Conservation (phyloP, 768 basidiomycete species). For the Vararia minispora region DNA sequence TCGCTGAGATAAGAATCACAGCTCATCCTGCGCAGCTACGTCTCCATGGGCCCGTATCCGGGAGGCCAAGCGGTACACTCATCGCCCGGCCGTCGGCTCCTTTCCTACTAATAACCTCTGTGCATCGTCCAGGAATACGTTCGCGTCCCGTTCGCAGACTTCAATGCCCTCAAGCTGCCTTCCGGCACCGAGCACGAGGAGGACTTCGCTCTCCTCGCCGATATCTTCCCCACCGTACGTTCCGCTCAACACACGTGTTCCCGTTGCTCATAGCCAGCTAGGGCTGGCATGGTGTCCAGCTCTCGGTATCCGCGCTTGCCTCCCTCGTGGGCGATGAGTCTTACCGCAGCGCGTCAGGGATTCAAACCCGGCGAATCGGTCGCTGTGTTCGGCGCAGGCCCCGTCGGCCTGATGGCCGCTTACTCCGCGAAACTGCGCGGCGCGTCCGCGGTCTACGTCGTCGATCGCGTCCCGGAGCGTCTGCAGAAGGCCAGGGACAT, state of each 20-base stretch:
- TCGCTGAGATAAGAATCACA: background rate
- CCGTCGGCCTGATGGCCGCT: constrained; percentile 47
- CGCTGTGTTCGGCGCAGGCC: constrained; percentile 42
- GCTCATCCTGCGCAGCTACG: constrained; percentile 28
- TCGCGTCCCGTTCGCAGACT: constrained; percentile 45
- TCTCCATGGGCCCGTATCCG: constrained; percentile 44
- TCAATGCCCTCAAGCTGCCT: constrained; percentile 41
- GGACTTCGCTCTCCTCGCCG: constrained; percentile 42
- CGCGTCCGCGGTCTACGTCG: constrained; percentile 41
- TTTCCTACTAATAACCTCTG: background rate
- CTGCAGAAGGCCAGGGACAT: constrained; percentile 41
- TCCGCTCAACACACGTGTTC: background rate
- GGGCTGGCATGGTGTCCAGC: constrained; percentile 43
- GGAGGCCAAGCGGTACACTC: constrained; percentile 38
- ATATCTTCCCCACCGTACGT: constrained; percentile 44
- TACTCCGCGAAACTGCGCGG: constrained; percentile 43
- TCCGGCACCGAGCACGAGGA: constrained; percentile 42
- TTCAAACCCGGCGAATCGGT: constrained; percentile 42
- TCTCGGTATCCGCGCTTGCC: constrained; percentile 23
- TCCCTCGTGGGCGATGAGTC: background rate
- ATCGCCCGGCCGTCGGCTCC: background rate
- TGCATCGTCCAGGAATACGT: constrained; percentile 44
- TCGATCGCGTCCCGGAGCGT: constrained; percentile 44
- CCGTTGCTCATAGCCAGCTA: constrained; percentile 9
- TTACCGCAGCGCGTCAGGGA: constrained; percentile 20